A percentile compares a stretch with the other conserved stretches of the same genome.
Conservation (phyloP, 805 yeast species). For the Myxozyma melibiosi region DNA sequence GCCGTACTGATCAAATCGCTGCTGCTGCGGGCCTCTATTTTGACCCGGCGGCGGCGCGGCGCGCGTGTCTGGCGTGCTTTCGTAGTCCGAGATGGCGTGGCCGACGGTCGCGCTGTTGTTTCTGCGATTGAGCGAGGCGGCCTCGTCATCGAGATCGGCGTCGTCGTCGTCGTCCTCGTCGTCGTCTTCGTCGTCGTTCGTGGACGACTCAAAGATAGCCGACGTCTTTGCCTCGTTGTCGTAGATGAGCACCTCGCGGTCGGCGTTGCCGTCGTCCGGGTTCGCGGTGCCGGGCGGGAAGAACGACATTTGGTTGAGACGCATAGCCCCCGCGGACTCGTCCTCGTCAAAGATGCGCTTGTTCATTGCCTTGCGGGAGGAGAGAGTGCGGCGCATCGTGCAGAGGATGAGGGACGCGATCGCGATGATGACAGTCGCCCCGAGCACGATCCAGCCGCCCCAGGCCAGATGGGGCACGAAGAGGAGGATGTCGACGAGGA, state of each 20-base stretch:
- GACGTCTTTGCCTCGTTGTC: slow-evolving; percentile 23
- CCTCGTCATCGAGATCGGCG: slow-evolving; percentile 3
- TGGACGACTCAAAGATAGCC: neutral
- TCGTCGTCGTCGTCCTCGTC: slow-evolving; percentile 8
- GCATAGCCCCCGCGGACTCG: slow-evolving; percentile 14
- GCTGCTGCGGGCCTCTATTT: neutral
- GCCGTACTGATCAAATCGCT: slow-evolving; percentile 4
- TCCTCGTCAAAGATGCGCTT: slow-evolving; percentile 28
- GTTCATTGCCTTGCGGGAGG: slow-evolving; percentile 41
- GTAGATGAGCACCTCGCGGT: slow-evolving; percentile 26
- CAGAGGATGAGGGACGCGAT: slow-evolving; percentile 67
- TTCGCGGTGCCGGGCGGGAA: slow-evolving; percentile 19
- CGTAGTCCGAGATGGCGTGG: slow-evolving; percentile 18
- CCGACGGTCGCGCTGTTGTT: slow-evolving; percentile 3
- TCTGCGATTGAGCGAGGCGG: slow-evolving; percentile 6
- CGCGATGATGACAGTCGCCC: slow-evolving; percentile 67
- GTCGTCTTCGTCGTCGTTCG: slow-evolving; percentile 3
- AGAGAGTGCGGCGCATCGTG: slow-evolving; percentile 67
- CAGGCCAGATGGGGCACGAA: slow-evolving; percentile 76
- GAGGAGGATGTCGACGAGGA: slow-evolving; percentile 77
- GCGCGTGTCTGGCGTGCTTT: neutral
- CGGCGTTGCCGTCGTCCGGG: slow-evolving; percentile 1
- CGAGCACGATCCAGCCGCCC: slow-evolving; percentile 83
- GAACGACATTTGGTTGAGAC: slow-evolving; percentile 26
- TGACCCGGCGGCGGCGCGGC: neutral